Evolutionary conservation across 306 rosid species (phyloP).

Genomic region (Pterocarpus macrocarpus): DNA sequence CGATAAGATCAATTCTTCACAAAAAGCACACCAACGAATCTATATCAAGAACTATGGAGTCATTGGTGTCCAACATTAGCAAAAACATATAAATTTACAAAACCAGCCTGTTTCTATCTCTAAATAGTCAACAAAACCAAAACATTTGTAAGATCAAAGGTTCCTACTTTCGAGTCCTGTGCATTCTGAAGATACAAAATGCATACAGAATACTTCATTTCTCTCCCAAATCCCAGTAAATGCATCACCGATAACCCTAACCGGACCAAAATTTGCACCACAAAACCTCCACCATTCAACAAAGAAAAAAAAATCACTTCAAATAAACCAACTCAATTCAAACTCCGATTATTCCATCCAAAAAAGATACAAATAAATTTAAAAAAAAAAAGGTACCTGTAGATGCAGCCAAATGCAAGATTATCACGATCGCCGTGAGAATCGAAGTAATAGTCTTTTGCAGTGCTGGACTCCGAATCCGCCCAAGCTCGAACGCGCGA

Average conservation of each 20-base stretch:
- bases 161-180: not conserved
- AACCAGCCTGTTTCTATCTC: not conserved
- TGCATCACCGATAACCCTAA: not conserved
- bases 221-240: not conserved
- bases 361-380: not conserved
- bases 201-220: not conserved
- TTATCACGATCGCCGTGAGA: slow-evolving; percentile 84
- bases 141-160: not conserved
- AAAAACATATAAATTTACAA: not conserved
- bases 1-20: slow-evolving; percentile 21
- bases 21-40: slow-evolving; percentile 5
- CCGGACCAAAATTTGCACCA: slow-evolving; percentile 3
- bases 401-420: slow-evolving; percentile 76
- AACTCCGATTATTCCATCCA: not conserved
- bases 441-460: slow-evolving; percentile 84
- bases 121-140: slow-evolving; percentile 26
- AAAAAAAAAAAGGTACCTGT: slow-evolving; percentile 58
- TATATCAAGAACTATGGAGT: not conserved
- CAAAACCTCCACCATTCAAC: slow-evolving; percentile 8
- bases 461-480: slow-evolving; percentile 58
- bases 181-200: slow-evolving; percentile 6
- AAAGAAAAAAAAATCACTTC: slow-evolving; percentile 11
- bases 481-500: slow-evolving; percentile 84
- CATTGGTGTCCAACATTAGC: slow-evolving; percentile 1
- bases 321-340: slow-evolving; percentile 12